Conservation (phyloP, 108 stramenopile genomes). For the Aurantiochytrium sp. region DNA sequence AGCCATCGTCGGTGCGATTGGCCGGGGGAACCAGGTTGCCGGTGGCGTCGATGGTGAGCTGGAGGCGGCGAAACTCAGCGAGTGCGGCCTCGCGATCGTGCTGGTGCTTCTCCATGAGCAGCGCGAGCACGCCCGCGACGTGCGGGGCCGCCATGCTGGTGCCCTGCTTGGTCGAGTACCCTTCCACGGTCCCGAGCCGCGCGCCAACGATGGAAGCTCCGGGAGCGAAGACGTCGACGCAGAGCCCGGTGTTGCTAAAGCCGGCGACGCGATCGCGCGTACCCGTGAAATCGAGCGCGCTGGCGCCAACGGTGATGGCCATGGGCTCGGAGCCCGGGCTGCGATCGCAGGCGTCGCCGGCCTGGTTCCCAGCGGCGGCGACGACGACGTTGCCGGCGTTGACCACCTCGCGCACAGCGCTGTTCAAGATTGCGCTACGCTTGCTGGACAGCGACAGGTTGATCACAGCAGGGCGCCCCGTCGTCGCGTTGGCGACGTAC, state of each 20-base stretch:
- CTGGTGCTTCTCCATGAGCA: neutral
- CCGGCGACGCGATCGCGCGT: neutral
- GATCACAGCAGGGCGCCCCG: neutral
- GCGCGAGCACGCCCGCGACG: neutral
- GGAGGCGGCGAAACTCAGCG: too few relatives aligned
- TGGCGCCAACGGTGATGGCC: neutral
- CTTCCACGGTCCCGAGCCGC: neutral
- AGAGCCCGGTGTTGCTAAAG: neutral
- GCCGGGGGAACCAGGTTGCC: too few relatives aligned
- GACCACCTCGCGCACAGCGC: neutral
- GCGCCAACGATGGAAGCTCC: neutral
- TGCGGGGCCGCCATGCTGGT: neutral
- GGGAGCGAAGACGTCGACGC: neutral
- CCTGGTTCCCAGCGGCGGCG: neutral
- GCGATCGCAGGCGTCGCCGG: neutral
- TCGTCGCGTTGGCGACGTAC: neutral
- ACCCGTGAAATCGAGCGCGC: too few relatives aligned
- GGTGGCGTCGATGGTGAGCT: too few relatives aligned
- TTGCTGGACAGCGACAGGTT: neutral
- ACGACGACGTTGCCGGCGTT: neutral
- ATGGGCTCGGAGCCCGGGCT: neutral
- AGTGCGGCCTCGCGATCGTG: neutral
- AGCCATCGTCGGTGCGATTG: too few relatives aligned
- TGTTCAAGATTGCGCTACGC: neutral
- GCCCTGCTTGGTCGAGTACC: neutral